A percentile compares a stretch with the other conserved stretches of the same genome.
These are phyloP conservation scores for Oryza longistaminata DNA, from an alignment of 176 grass and related monocot genomes.

Conservation along the genomic window DNA sequence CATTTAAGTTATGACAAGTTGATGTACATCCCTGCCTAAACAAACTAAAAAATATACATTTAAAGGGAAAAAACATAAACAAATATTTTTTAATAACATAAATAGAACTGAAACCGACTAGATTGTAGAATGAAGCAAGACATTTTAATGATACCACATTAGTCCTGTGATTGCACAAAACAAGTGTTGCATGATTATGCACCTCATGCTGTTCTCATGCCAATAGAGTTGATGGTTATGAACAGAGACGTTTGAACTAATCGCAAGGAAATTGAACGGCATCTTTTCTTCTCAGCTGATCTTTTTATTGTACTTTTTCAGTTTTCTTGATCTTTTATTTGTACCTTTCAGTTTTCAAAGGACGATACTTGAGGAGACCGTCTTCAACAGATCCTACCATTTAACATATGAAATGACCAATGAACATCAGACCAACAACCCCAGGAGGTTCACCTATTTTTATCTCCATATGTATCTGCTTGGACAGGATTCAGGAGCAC, in stretches of 20 bases:
- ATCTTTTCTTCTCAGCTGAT: not conserved
- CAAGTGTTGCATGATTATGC: not conserved
- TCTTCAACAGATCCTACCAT: not conserved
- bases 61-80: not conserved
- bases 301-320: not conserved
- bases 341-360: not conserved
- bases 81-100: not conserved
- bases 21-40: constrained; percentile 15
- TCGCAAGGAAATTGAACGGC: not conserved
- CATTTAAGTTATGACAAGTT: not conserved
- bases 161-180: not conserved
- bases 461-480: not conserved
- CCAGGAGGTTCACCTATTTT: not conserved
- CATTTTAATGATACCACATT: not conserved
- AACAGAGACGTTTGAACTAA: constrained; percentile 33
- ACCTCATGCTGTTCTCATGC: not conserved
- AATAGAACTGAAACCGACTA: not conserved
- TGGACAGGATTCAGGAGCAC: not conserved
- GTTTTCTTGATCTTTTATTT: not conserved
- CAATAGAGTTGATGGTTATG: not conserved
- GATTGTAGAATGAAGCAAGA: constrained; percentile 15
- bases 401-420: not conserved
- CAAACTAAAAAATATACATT: not conserved
- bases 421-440: constrained; percentile 6
- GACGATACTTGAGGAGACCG: not conserved